Percentiles rank a stretch among this genome's conserved stretches.
Conservation (phyloP, 225 moss, liverwort and hornwort species). For the Pseudisothecium myosuroides region DNA sequence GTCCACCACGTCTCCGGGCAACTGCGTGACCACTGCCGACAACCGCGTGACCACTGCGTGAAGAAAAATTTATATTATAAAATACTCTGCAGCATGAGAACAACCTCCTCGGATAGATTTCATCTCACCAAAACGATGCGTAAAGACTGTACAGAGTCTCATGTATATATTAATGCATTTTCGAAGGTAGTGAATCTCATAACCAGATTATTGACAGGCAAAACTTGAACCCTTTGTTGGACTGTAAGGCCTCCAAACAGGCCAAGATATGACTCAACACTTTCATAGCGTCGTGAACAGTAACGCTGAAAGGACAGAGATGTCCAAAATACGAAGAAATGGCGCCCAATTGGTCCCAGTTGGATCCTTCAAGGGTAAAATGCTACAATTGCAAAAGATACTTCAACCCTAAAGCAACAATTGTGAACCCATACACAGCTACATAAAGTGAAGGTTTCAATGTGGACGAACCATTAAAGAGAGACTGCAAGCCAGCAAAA, state of each 20-base stretch:
- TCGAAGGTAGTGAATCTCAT: not conserved
- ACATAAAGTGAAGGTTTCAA: not conserved
- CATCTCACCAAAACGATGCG: not conserved
- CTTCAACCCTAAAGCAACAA: not conserved
- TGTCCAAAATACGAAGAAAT: not conserved
- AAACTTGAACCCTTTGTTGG: not conserved
- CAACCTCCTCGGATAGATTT: not conserved
- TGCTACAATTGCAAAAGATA: not conserved
- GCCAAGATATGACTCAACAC: not conserved
- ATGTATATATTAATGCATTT: not conserved
- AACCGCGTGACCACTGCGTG: constrained; percentile 16
- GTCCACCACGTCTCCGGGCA: constrained; percentile 22
- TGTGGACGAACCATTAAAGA: constrained; percentile 2
- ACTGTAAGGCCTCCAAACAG: not conserved
- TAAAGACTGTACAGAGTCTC: not conserved
- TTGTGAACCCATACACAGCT: not conserved
- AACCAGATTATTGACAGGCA: not conserved
- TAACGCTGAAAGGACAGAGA: no score
- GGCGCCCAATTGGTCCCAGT: not conserved
- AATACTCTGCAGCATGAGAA: not conserved
- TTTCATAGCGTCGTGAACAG: not conserved
- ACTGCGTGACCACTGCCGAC: constrained; percentile 18
- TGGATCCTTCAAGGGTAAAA: not conserved
- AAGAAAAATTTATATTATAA: not conserved
- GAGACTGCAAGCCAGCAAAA: not conserved